Evolutionary conservation across 768 basidiomycete species (phyloP).

Genomic region (Kwoniella sp.): DNA sequence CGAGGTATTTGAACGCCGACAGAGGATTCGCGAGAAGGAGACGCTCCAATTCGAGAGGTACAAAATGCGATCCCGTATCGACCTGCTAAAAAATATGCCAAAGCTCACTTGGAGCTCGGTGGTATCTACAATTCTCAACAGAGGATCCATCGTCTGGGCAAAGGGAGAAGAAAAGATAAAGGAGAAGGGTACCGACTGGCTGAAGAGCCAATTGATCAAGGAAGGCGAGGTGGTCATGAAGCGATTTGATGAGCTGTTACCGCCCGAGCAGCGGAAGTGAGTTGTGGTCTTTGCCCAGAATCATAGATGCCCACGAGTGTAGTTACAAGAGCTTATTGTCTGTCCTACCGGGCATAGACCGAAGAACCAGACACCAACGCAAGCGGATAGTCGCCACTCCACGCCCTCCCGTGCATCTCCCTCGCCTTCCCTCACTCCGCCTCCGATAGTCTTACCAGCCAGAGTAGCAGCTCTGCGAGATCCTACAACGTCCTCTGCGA

Average conservation of each 20-base stretch:
- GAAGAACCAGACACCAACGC: not conserved
- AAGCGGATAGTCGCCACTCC: slow-evolving; percentile 15
- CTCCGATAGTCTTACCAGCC: slow-evolving; percentile 28
- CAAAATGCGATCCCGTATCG: slow-evolving; percentile 84
- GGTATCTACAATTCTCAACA: slow-evolving; percentile 31
- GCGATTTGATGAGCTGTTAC: slow-evolving; percentile 46
- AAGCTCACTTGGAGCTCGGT: slow-evolving; percentile 33
- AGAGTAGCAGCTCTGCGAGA: slow-evolving; percentile 38
- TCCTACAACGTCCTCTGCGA: slow-evolving; percentile 7
- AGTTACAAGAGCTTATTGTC: too few species aligned
- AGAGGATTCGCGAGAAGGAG: slow-evolving; percentile 83
- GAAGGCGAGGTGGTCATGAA: slow-evolving; percentile 43
- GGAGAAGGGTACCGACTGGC: slow-evolving; percentile 42
- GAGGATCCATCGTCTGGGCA: slow-evolving; percentile 23
- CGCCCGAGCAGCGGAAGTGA: slow-evolving; percentile 46
- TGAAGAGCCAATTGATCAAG: slow-evolving; percentile 30
- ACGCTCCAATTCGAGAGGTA: slow-evolving; percentile 89
- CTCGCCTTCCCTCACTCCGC: slow-evolving; percentile 30
- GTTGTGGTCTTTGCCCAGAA: slow-evolving; percentile 5
- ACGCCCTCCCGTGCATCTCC: slow-evolving; percentile 26
- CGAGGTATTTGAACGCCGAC: slow-evolving; percentile 81
- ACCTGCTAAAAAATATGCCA: slow-evolving; percentile 71
- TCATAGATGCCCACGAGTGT: not conserved
- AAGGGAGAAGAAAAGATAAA: slow-evolving; percentile 34
- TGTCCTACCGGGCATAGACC: too few species aligned